Evolutionary conservation across 139 green algal species (phyloP).

Genomic region (Pedinophyceae sp.): DNA sequence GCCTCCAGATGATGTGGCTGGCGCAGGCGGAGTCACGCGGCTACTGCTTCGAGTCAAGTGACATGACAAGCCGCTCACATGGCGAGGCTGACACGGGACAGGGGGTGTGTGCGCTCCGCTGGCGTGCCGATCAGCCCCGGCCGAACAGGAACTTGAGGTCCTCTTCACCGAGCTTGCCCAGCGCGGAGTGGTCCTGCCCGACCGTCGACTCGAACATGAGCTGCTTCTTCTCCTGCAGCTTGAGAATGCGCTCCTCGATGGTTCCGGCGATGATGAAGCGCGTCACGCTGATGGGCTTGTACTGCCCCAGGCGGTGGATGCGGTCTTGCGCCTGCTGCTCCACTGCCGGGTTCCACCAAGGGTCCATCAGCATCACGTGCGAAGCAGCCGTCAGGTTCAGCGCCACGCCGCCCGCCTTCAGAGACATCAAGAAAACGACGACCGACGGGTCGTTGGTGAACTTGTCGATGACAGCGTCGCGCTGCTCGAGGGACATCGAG

Average conservation of each 20-base stretch:
- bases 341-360: conserved; percentile 65
- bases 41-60: too few species aligned
- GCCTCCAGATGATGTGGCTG: too few species aligned
- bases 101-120: too few species aligned
- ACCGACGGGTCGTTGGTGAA: conserved; percentile 64
- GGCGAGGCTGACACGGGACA: too few species aligned
- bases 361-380: conserved; percentile 74
- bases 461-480: conserved; percentile 47
- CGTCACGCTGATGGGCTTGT: conserved; percentile 62
- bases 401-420: conserved; percentile 66
- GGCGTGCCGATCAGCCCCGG: too few species aligned
- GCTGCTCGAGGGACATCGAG: conserved; percentile 54
- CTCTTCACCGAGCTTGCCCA: conserved; percentile 73
- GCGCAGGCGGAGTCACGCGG: too few species aligned
- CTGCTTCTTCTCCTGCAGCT: conserved; percentile 80
- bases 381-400: conserved; percentile 73
- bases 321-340: conserved; percentile 42
- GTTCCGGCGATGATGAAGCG: conserved; percentile 72
- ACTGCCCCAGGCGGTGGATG: conserved; percentile 58
- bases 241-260: conserved; percentile 89
- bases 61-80: too few species aligned
- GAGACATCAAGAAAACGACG: conserved; percentile 61
- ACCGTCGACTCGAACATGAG: conserved; percentile 81
- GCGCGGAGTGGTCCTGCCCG: conserved; percentile 48
- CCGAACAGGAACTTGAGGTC: conserved; percentile 86